Percentiles rank a stretch among this genome's conserved stretches.
Evolutionary conservation across 2,329 filamentous ascomycete species (phyloP).

Genomic region (Aspergillus sclerotialis): DNA sequence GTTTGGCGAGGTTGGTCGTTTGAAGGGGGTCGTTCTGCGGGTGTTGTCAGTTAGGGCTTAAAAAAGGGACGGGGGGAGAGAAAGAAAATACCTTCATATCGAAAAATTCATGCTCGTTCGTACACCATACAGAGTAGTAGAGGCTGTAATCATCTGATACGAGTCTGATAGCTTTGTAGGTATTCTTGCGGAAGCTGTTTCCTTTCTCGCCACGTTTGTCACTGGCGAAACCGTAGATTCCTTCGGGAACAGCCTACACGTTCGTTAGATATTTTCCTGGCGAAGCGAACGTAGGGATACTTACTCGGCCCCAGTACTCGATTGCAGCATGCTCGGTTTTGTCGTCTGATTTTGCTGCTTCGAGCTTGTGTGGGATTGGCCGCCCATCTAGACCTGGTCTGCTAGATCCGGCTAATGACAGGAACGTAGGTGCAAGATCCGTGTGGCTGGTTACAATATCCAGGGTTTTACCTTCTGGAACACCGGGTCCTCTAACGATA

Average conservation of each 20-base stretch:
- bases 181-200: conserved; percentile 41
- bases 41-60: conserved; percentile 1
- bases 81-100: conserved; percentile 45
- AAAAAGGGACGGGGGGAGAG: background rate
- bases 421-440: conserved; percentile 57
- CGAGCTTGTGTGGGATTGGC: conserved; percentile 39
- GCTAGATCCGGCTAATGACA: conserved; percentile 34
- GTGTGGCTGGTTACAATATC: conserved; percentile 55
- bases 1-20: conserved; percentile 37
- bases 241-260: conserved; percentile 20
- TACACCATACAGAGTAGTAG: conserved; percentile 65
- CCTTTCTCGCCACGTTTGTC: conserved; percentile 9
- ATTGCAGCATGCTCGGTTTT: conserved; percentile 50
- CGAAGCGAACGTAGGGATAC: conserved; percentile 5
- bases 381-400: conserved; percentile 50
- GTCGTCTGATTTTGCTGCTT: conserved; percentile 13
- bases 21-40: conserved; percentile 47
- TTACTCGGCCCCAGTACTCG: conserved; percentile 48
- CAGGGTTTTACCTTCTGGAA: conserved; percentile 35
- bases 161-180: conserved; percentile 56
- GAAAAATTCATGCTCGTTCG: conserved; percentile 60
- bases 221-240: conserved; percentile 19
- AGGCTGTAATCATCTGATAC: conserved; percentile 51
- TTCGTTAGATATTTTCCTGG: too few species aligned
- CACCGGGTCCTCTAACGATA: conserved; percentile 51